Evolutionary conservation across 345 rosid species (phyloP).

Genomic region (Laguncularia racemosa): DNA sequence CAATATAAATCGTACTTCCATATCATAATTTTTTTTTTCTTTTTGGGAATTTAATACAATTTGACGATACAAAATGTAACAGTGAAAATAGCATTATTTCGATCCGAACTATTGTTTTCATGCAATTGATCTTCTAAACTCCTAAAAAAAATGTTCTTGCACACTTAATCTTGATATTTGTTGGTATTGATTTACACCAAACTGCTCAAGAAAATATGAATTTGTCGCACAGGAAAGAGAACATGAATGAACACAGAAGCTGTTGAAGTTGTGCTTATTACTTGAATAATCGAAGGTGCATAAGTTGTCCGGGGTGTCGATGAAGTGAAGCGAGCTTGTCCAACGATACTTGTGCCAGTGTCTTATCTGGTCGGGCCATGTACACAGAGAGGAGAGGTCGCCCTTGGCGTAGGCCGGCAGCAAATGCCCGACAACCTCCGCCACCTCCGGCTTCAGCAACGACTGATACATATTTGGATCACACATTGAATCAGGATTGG

Average conservation of each 20-base stretch:
- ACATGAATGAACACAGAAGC: background rate
- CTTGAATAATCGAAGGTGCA: slow-evolving; percentile 52
- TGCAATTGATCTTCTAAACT: too few relatives aligned
- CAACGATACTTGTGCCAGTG: slow-evolving; percentile 66
- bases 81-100: too few relatives aligned
- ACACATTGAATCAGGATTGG: background rate
- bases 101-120: too few relatives aligned
- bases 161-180: too few relatives aligned
- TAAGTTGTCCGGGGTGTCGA: slow-evolving; percentile 58
- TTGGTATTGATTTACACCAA: too few relatives aligned
- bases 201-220: background rate
- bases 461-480: slow-evolving; percentile 19
- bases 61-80: too few relatives aligned
- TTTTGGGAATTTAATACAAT: too few relatives aligned
- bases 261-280: slow-evolving; percentile 23
- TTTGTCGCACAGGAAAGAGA: background rate
- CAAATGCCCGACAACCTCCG: slow-evolving; percentile 48
- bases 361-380: slow-evolving; percentile 75
- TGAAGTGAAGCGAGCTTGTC: slow-evolving; percentile 76
- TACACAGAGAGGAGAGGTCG: slow-evolving; percentile 53
- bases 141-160: too few relatives aligned
- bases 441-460: slow-evolving; percentile 67
- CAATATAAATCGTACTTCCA: too few relatives aligned
- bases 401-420: slow-evolving; percentile 43
- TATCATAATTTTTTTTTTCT: too few relatives aligned